Base-by-base conservation (phyloP, 2,329 filamentous ascomycete genomes). In the Hypoxylon sp. region DNA sequence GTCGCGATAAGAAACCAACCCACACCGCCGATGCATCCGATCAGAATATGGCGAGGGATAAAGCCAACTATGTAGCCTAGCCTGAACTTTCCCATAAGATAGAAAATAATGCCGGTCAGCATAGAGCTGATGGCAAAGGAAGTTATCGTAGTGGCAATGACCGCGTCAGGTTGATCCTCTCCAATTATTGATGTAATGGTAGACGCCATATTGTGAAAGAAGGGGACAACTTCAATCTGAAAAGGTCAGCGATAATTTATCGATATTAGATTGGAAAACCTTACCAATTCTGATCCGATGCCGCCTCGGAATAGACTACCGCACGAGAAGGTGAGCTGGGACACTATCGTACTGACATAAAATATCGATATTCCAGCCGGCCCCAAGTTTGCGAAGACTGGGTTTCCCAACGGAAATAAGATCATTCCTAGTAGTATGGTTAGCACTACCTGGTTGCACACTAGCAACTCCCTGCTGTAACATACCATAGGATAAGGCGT, bases 281-380 rank as follows among this genome's bases (percentile, higher is more conserved):
- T 69, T 79, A 90, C 88, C 89, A 99, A 89, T 77, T 99, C 95
- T 2, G 95, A 98, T 4, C 95, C 95, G 62, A 99, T 89, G 3
- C 92, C 93, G 15, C 95, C 94, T 69, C 87, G 90, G 80, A 99
- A 99, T 32, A 92, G 89, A 72, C 94, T 97, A 0, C 93, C 91
- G 19, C 85, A 84, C 0, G 94, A 97, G 75, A 94, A 98, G 15
- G 93, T 91, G 53, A 99, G 78, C 75, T 99, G 95, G 0, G 95
- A 91, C 41, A 98, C 86, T 67, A 99, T 97, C 59, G 94, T 97
- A 83, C 94, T 97, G 70, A 99, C 92, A 76, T 98, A 99, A 80
- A 98, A 99, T 79, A 99, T 97, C 0, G 95, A 97, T 58, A 99
- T 97, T 22, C 95, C 95, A 59, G 97, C 94, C 0, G 94, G 90